A percentile compares a stretch with the other conserved stretches of the same genome.
Evolutionary conservation across 768 basidiomycete species (phyloP).

Genomic region (Pulveroboletus sp.): DNA sequence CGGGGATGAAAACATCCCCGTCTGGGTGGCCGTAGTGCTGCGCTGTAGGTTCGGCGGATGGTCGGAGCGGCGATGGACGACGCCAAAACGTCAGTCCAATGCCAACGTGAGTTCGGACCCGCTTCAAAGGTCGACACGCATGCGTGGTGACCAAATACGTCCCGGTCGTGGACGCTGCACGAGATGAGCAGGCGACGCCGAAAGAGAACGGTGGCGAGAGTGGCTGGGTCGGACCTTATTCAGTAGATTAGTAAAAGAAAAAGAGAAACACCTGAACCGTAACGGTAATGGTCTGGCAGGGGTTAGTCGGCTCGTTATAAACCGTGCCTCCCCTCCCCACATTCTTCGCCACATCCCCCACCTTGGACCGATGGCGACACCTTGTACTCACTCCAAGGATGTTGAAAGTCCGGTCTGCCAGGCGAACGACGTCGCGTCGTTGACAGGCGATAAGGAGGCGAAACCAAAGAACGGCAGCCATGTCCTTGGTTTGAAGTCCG

Average conservation of each 20-base stretch:
- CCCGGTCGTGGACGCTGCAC: background rate
- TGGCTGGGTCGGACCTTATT: background rate
- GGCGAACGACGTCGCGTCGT: background rate
- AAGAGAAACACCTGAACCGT: background rate
- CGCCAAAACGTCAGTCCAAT: background rate
- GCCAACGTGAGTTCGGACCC: background rate
- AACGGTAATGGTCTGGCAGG: no score
- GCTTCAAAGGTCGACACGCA: background rate
- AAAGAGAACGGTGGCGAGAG: background rate
- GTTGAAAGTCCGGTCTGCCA: no score
- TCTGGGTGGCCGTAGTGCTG: constrained; percentile 2
- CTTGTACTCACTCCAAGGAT: background rate
- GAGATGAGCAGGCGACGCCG: background rate
- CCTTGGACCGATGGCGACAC: background rate
- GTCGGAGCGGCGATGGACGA: background rate
- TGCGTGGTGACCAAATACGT: background rate
- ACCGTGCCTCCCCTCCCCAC: background rate
- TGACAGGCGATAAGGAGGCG: background rate
- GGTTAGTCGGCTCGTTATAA: background rate
- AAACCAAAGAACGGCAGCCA: background rate
- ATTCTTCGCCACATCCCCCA: background rate
- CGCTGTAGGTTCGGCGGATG: background rate
- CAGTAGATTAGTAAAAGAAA: background rate
- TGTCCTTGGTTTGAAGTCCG: constrained; percentile 4
- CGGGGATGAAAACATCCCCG: background rate